Evolutionary conservation across 2,329 filamentous ascomycete genomes (phyloP).

Genomic region (Aureobasidium sp.): DNA sequence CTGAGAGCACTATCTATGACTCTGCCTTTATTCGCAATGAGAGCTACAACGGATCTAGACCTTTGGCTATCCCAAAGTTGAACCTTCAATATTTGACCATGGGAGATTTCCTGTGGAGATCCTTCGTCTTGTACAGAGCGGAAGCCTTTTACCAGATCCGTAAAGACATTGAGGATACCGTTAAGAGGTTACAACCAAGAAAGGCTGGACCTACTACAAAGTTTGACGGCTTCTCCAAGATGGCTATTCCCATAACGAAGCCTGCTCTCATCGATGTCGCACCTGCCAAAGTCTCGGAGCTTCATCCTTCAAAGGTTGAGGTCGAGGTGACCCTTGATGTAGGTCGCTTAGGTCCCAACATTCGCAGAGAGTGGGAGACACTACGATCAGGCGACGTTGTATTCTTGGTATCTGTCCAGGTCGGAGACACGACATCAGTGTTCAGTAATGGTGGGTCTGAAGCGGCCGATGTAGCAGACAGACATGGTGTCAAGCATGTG

Average conservation of each 20-base stretch:
- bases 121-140: conserved; percentile 78
- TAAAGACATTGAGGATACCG: conserved; percentile 76
- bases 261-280: conserved; percentile 82
- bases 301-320: conserved; percentile 74
- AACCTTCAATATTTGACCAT: conserved; percentile 94
- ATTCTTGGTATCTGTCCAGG: conserved; percentile 73
- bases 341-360: conserved; percentile 64
- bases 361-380: conserved; percentile 83
- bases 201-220: conserved; percentile 55
- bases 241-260: conserved; percentile 82
- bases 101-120: conserved; percentile 94
- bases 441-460: conserved; percentile 49
- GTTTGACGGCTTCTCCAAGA: conserved; percentile 82
- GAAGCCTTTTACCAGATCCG: conserved; percentile 92
- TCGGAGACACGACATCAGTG: conserved; percentile 45
- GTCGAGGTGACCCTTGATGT: conserved; percentile 84
- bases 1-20: conserved; percentile 75
- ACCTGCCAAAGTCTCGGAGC: conserved; percentile 74
- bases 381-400: conserved; percentile 82
- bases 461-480: conserved; percentile 44
- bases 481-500: conserved; percentile 57
- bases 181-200: conserved; percentile 72
- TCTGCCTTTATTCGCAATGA: conserved; percentile 72
- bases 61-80: conserved; percentile 85
- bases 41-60: conserved; percentile 76